Base-by-base conservation (phyloP, 1,284 basidiomycete species). In the Heterobasidion irregulare region DNA sequence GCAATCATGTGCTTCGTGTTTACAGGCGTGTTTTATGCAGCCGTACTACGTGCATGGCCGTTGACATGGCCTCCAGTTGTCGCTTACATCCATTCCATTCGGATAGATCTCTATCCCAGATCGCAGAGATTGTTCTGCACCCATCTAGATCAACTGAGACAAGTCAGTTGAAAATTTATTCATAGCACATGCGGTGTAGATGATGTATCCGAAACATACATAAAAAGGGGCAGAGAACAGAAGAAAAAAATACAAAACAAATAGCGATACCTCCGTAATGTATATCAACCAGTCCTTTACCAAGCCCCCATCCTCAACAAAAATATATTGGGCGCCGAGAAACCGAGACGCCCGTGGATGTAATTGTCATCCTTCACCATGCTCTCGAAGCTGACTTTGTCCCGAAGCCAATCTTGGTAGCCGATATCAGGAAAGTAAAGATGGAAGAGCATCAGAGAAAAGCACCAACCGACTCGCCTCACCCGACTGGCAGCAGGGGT, bases 251-350 rank as follows among this genome's bases (percentile, higher is more conserved):
- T 41, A 41, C 38, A 41, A n/a, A 41, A 41, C 15, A 9, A 41
- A 41, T 41, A 41, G n/a, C 10, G 38, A 41, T 10, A 41, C 38
- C 10, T 41, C 38, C 5, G n/a, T 41, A 26, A 26, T 41, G 6
- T 41, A 41, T 1, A n/a, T 1, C 12, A n/a, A 1, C 4, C 6
- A 41, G 1, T 3, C 10, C 53, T 55, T 8, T 43, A 55, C 57
- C 61, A 68, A 5, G 62, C 58, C 44, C 58, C 61, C n/a, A 76
- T 53, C 52, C 65, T 68, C 79, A 91, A 82, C 43, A 87, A 72
- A 65, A 89, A 86, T 38, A 89, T 79, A 64, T 92, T 91, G 2
- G 88, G 81, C 1, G 89, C 89, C 53, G 75, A 75, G 68, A 80
- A 92, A 0, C 89, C 89, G 36, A 92, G 78, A 10, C 87, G 76